Evolutionary conservation across 331 rosid species (phyloP).

Genomic region (Acacia concinna): DNA sequence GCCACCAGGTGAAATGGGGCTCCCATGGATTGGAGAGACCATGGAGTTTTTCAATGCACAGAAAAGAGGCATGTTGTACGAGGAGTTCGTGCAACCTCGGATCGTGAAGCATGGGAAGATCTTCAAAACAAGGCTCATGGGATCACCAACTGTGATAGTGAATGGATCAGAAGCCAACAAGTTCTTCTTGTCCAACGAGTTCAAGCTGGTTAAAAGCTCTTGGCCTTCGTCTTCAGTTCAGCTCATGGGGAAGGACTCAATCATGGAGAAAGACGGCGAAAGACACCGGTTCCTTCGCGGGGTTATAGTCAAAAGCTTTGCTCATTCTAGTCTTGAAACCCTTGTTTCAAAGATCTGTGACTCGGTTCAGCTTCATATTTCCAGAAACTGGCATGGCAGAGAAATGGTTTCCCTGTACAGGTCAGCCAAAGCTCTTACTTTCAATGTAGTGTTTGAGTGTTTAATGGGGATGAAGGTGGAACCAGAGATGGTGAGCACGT

Average conservation of each 20-base stretch:
- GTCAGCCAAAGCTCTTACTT: slow-evolving; percentile 58
- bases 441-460: slow-evolving; percentile 68
- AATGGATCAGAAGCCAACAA: slow-evolving; percentile 78
- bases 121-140: slow-evolving; percentile 83
- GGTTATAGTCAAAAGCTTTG: slow-evolving; percentile 50
- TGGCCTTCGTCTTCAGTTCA: slow-evolving; percentile 87
- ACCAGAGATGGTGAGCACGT: slow-evolving; percentile 54
- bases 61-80: slow-evolving; percentile 51
- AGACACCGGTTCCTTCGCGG: slow-evolving; percentile 63
- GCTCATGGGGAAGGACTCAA: slow-evolving; percentile 80
- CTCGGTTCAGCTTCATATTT: slow-evolving; percentile 44
- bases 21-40: slow-evolving; percentile 85
- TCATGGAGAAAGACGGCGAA: slow-evolving; percentile 75
- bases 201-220: slow-evolving; percentile 80
- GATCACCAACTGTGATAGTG: slow-evolving; percentile 75
- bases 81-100: slow-evolving; percentile 61
- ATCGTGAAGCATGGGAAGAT: slow-evolving; percentile 54
- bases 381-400: slow-evolving; percentile 51
- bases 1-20: slow-evolving; percentile 81
- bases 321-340: slow-evolving; percentile 50
- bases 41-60: slow-evolving; percentile 79
- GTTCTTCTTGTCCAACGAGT: slow-evolving; percentile 69
- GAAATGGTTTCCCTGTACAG: slow-evolving; percentile 53
- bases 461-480: slow-evolving; percentile 65
- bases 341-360: slow-evolving; percentile 59